Evolutionary conservation across 2,329 filamentous ascomycete genomes (phyloP), one percentile per base, ranked within the genome.

Genomic region (Ceratocystis eucalypticola): DNA sequence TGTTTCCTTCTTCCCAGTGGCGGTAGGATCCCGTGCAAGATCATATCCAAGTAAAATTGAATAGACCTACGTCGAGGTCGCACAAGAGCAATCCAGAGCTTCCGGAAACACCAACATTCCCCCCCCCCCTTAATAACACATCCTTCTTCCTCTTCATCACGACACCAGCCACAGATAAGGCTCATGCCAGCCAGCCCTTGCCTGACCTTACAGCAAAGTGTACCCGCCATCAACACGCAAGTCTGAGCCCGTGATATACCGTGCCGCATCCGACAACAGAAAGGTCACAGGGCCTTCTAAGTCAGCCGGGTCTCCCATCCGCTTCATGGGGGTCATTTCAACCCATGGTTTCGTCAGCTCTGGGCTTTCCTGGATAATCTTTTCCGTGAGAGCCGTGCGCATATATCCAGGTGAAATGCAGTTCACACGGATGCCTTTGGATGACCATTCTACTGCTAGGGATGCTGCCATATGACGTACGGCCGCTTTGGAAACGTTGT

Each of bases 321-420:
- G 93, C 67, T 91, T 93, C 73, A 90, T 86, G 0, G 94, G 94
- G 69, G 96, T 97, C 65, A 96, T 81, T 1, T 88, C 92, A 15
- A 86, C 95, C 93, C 93, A 97, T 76, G 94, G 87, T 73, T 87
- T 82, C 76, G 91, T 89, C 48, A 97, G 84, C 65, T 94, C 90
- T 22, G 92, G 91, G 76, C 96, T 95, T 68, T 96, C 91, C 70
- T 94, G 88, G 30, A 97, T 84, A 71, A 97, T 96, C 80, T 96
- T 96, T 78, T 91, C 86, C 53, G 91, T 96, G 88, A 96, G 78
- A 67, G 91, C 89, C 17, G 93, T 96, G 70, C 96, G 79, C 93
- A 97, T 97, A 77, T 97, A 97, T 57, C 94, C 93, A 0, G 93
- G 93, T 37, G 88, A 91, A 74, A 97, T 94, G 76, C 89, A 94